These are phyloP conservation scores for Solanum stenotomum DNA, from an alignment of 257 asterid genomes.

Conservation along the genomic window DNA sequence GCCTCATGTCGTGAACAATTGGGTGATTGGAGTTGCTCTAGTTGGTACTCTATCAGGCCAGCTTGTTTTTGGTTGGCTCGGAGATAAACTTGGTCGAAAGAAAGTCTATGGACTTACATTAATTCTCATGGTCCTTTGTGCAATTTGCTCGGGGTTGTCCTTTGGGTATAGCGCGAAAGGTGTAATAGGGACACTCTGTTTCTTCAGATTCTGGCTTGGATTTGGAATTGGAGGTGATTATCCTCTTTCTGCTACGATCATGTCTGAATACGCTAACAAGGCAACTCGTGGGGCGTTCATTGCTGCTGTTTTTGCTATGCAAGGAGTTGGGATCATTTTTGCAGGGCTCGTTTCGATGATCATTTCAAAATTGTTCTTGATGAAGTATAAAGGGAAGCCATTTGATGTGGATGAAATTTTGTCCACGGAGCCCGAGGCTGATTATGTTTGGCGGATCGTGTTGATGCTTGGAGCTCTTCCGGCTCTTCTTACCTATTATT, in stretches of 20 bases:
- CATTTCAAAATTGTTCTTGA: constrained; percentile 20
- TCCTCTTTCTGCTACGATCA: constrained; percentile 48
- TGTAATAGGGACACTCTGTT: constrained; percentile 43
- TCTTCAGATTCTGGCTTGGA: constrained; percentile 48
- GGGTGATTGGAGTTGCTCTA: constrained; percentile 40
- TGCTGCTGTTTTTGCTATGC: constrained; percentile 48
- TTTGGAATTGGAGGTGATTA: constrained; percentile 50
- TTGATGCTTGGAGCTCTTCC: constrained; percentile 50
- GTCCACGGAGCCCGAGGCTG: constrained; percentile 28
- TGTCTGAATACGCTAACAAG: constrained; percentile 47
- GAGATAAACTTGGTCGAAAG: constrained; percentile 37
- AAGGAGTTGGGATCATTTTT: constrained; percentile 38
- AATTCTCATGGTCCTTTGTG: constrained; percentile 29
- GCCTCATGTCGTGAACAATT: constrained; percentile 22
- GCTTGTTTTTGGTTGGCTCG: constrained; percentile 40
- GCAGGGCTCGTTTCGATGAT: constrained; percentile 31
- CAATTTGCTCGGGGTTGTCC: constrained; percentile 37
- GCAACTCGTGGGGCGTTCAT: constrained; percentile 44
- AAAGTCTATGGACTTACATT: constrained; percentile 34
- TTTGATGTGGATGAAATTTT: constrained; percentile 31
- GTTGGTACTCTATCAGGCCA: constrained; percentile 38
- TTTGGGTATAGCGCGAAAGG: constrained; percentile 17
- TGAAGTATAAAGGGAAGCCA: constrained; percentile 18
- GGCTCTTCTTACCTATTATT: constrained; percentile 40
- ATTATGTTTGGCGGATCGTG: constrained; percentile 29